phyloP scores from a whole-genome alignment of 805 yeast species.

The Pichia cabralensis region DNA sequence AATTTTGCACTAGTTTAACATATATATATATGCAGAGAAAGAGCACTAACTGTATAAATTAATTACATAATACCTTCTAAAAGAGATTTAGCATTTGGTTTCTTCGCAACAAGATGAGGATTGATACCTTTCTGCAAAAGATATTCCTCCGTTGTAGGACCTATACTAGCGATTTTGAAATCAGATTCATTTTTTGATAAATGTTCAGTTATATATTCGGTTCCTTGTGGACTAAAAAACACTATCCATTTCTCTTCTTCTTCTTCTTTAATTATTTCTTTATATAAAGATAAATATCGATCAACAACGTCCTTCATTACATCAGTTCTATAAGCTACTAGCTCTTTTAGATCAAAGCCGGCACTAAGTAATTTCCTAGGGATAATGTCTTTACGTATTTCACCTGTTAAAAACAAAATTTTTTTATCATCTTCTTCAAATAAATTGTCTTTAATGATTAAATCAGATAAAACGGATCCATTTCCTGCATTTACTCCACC shows the following conservation, averaged over 20 bases:
- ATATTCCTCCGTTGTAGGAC: slow-evolving; percentile 80
- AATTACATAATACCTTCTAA: slow-evolving; percentile 27
- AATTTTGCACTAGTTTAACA: too few relatives aligned
- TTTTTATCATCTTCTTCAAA: slow-evolving; percentile 18
- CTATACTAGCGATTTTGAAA: slow-evolving; percentile 66
- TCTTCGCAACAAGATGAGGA: slow-evolving; percentile 56
- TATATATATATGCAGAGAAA: too few relatives aligned
- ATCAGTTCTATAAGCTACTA: slow-evolving; percentile 61
- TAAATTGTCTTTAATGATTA: slow-evolving; percentile 35
- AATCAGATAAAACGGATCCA: slow-evolving; percentile 59
- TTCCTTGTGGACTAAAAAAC: slow-evolving; percentile 88
- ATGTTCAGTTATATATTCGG: slow-evolving; percentile 47
- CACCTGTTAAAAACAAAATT: slow-evolving; percentile 76
- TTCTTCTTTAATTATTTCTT: slow-evolving; percentile 23
- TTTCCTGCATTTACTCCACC: slow-evolving; percentile 80
- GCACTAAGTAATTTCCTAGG: slow-evolving; percentile 45
- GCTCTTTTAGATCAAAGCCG: slow-evolving; percentile 43
- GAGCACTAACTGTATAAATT: background rate
- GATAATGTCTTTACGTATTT: slow-evolving; percentile 69
- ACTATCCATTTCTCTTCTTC: slow-evolving; percentile 51
- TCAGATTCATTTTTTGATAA: slow-evolving; percentile 9
- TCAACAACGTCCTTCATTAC: slow-evolving; percentile 36
- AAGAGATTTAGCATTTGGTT: slow-evolving; percentile 62
- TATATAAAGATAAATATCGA: slow-evolving; percentile 8
- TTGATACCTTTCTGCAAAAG: slow-evolving; percentile 39